A percentile compares a stretch with the other conserved stretches of the same genome.
These are phyloP conservation scores for Vigna nakashimae DNA, from an alignment of 306 rosid genomes.

Conservation along the genomic window DNA sequence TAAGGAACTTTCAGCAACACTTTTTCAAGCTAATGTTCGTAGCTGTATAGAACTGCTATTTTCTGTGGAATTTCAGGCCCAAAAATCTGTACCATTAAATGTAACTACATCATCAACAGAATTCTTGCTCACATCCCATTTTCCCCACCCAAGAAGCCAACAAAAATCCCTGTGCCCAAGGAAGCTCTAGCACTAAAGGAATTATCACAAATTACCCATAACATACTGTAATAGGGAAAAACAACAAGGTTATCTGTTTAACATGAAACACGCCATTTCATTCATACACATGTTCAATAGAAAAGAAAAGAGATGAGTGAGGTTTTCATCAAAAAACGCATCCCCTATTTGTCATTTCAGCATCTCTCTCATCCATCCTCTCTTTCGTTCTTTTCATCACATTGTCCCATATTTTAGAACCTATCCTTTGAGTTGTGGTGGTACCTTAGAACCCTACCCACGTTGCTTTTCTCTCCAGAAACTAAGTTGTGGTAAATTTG, in stretches of 20 bases:
- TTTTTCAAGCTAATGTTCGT: conserved; percentile 3
- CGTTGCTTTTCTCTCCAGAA: too few relatives aligned
- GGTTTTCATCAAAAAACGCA: too few relatives aligned
- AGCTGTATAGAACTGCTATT: background rate
- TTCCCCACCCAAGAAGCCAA: background rate
- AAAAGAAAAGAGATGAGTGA: too few relatives aligned
- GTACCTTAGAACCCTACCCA: too few relatives aligned
- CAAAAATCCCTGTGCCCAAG: background rate
- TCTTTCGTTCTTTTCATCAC: too few relatives aligned
- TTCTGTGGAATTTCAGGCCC: background rate
- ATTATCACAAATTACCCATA: background rate
- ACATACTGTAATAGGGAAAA: background rate
- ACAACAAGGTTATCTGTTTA: background rate
- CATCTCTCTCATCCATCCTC: too few relatives aligned
- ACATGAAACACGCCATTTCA: too few relatives aligned
- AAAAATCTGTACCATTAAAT: conserved; percentile 13
- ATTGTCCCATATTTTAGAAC: too few relatives aligned
- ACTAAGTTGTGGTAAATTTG: too few relatives aligned
- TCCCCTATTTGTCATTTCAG: too few relatives aligned
- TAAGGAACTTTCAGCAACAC: background rate
- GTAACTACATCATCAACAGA: conserved; percentile 24
- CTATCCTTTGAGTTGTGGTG: too few relatives aligned
- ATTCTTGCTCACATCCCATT: background rate
- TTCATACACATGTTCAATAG: too few relatives aligned
- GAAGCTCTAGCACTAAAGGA: background rate